Evolutionary conservation across 176 grass and related monocot species (phyloP).

Genomic region (sorghum (Sorghum bicolor)): DNA sequence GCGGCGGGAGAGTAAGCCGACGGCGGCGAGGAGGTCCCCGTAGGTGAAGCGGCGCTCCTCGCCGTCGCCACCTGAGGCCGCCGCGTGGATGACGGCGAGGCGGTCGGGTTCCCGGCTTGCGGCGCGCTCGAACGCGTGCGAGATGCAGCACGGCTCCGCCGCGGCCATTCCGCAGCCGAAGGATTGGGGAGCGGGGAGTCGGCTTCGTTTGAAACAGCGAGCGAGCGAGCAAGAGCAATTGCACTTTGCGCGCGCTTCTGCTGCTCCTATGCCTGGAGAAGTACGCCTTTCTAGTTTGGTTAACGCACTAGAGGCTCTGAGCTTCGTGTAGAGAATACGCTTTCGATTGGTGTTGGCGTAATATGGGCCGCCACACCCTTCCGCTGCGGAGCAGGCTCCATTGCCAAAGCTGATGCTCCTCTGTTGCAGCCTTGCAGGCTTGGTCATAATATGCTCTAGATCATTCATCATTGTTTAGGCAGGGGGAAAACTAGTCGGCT

Average conservation of each 20-base stretch:
- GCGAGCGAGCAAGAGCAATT: too few species aligned
- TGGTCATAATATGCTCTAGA: background rate
- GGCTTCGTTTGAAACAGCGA: too few species aligned
- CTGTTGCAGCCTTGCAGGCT: background rate
- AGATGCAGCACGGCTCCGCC: conserved; percentile 59
- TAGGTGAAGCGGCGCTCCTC: conserved; percentile 43
- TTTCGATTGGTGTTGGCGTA: background rate
- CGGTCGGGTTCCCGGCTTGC: conserved; percentile 16
- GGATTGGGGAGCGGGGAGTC: background rate
- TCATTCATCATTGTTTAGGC: background rate
- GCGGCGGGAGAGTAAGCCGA: conserved; percentile 43
- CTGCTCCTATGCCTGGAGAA: background rate
- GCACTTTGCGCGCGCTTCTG: background rate
- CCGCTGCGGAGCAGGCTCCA: background rate
- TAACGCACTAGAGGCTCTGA: background rate
- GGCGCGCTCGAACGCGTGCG: conserved; percentile 59
- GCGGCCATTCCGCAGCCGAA: conserved; percentile 5
- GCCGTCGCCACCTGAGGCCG: background rate
- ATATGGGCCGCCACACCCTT: fast-evolving
- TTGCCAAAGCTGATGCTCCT: background rate
- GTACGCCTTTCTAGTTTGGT: background rate
- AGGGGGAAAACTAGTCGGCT: background rate
- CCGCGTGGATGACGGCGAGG: conserved; percentile 42
- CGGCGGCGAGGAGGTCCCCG: conserved; percentile 43
- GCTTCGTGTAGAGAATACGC: background rate